Conservation (phyloP, 2,329 filamentous ascomycete species). For the Aureobasidium sp. region DNA sequence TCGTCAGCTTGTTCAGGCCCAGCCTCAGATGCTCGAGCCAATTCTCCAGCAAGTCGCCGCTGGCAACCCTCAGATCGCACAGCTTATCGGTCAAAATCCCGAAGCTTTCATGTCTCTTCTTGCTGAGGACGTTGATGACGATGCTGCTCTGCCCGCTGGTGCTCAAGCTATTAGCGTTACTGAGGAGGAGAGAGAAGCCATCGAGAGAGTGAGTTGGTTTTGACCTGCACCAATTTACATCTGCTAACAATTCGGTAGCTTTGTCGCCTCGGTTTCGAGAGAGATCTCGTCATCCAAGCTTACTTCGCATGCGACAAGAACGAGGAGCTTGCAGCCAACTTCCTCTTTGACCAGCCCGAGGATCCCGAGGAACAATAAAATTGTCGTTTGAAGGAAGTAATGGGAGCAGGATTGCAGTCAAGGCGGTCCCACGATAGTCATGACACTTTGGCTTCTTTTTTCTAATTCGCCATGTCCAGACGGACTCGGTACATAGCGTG, state of each 20-base stretch:
- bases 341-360: conserved; percentile 93
- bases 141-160: conserved; percentile 77
- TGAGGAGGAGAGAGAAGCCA: conserved; percentile 92
- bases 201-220: conserved; percentile 67
- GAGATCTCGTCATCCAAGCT: conserved; percentile 90
- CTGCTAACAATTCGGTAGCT: conserved; percentile 47
- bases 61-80: conserved; percentile 88
- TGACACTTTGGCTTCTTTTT: conserved; percentile 3
- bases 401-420: background rate
- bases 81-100: conserved; percentile 84
- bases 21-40: conserved; percentile 96
- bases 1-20: conserved; percentile 92
- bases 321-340: conserved; percentile 95
- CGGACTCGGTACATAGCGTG: conserved; percentile 12
- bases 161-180: conserved; percentile 87
- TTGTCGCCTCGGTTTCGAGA: conserved; percentile 85
- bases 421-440: conserved; percentile 1
- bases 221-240: conserved; percentile 9
- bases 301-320: conserved; percentile 99
- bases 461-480: conserved; percentile 1
- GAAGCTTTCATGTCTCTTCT: conserved; percentile 89
- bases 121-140: conserved; percentile 76
- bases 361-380: conserved; percentile 43
- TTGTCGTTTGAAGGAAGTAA: background rate
- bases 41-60: conserved; percentile 93